phyloP scores from a whole-genome alignment of 2,329 filamentous ascomycete genomes.

The Penicillium sp. region DNA sequence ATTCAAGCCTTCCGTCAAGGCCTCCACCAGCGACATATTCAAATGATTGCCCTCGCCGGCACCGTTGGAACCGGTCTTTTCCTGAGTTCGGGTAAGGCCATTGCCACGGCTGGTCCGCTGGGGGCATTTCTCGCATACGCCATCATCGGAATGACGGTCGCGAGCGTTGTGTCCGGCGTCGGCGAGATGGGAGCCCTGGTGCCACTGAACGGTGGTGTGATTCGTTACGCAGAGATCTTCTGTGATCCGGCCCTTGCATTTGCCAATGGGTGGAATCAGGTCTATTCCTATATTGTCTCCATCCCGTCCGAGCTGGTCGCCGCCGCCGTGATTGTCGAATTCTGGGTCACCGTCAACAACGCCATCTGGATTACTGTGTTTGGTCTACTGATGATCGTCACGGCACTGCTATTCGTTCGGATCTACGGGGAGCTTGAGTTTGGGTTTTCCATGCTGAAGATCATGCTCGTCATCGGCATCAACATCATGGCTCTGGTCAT shows the following conservation, averaged over 20 bases:
- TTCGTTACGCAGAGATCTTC: conserved; percentile 38
- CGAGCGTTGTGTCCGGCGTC: conserved; percentile 34
- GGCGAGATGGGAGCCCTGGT: conserved; percentile 40
- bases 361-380: conserved; percentile 43
- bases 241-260: conserved; percentile 39
- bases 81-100: conserved; percentile 35
- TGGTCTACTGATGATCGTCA: conserved; percentile 34
- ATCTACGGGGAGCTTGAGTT: conserved; percentile 55
- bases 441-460: conserved; percentile 54
- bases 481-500: conserved; percentile 55
- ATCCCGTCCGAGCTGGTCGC: conserved; percentile 37
- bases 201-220: conserved; percentile 40
- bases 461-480: conserved; percentile 60
- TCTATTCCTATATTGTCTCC: conserved; percentile 34
- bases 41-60: conserved; percentile 41
- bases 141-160: conserved; percentile 37
- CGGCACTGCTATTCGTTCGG: conserved; percentile 38
- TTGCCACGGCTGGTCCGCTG: conserved; percentile 33
- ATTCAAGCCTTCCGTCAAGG: conserved; percentile 24
- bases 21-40: conserved; percentile 34
- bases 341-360: conserved; percentile 50
- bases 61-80: conserved; percentile 41
- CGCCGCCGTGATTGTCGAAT: conserved; percentile 29
- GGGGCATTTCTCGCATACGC: conserved; percentile 39
- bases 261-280: conserved; percentile 41